A percentile compares a stretch with the other conserved stretches of the same genome.
phyloP scores from a whole-genome alignment of 805 yeast species.

The Metschnikowia koreensis region DNA sequence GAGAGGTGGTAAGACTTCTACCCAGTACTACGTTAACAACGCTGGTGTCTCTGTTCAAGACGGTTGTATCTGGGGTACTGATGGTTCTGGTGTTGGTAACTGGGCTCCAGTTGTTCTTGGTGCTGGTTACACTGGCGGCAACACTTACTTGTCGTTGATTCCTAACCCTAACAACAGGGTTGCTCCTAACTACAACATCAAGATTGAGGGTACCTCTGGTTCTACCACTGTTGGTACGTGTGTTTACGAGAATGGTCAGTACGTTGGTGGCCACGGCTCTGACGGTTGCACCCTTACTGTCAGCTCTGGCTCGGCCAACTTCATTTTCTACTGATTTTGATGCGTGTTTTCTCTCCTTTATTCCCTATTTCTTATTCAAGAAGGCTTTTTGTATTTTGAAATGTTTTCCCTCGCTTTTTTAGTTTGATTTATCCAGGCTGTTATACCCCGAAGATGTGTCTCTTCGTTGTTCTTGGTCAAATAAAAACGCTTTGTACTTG shows the following conservation, averaged over 20 bases:
- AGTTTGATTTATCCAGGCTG: slow-evolving; percentile 10
- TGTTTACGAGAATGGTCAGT: slow-evolving; percentile 17
- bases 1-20: slow-evolving; percentile 62
- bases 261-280: slow-evolving; percentile 20
- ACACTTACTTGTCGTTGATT: slow-evolving; percentile 66
- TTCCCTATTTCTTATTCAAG: background rate
- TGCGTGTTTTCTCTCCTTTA: too few relatives aligned
- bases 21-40: slow-evolving; percentile 74
- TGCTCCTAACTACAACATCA: slow-evolving; percentile 42
- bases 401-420: background rate
- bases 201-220: slow-evolving; percentile 32
- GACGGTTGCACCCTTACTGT: slow-evolving; percentile 22
- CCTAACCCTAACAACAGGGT: slow-evolving; percentile 71
- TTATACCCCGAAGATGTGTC: slow-evolving; percentile 11
- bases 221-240: slow-evolving; percentile 19
- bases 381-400: background rate
- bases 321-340: slow-evolving; percentile 17
- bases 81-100: slow-evolving; percentile 63
- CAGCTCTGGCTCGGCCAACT: slow-evolving; percentile 18
- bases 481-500: slow-evolving; percentile 1
- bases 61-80: slow-evolving; percentile 71
- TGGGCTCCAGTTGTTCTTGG: slow-evolving; percentile 81
- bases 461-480: background rate
- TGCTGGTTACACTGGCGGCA: slow-evolving; percentile 64
- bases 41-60: slow-evolving; percentile 69